Percentiles rank a stretch among this genome's conserved stretches.
Evolutionary conservation across 306 rosid species (phyloP).

Genomic region (Lupinus albus): DNA sequence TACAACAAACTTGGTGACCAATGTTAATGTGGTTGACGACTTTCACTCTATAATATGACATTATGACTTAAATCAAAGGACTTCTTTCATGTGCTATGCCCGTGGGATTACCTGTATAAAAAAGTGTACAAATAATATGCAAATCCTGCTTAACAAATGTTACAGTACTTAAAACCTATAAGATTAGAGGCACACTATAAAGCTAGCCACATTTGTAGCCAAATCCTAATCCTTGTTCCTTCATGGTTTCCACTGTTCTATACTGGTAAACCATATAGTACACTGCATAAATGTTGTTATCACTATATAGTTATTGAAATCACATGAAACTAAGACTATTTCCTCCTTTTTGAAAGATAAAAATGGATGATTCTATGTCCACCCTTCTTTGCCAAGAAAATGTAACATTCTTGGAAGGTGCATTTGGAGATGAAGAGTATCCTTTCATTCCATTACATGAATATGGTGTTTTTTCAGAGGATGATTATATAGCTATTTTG

Average conservation of each 20-base stretch:
- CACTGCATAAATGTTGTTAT: constrained; percentile 20
- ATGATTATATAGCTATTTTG: constrained; percentile 42
- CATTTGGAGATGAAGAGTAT: constrained; percentile 29
- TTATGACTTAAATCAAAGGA: too few species aligned
- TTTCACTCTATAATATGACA: too few species aligned
- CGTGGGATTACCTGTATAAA: too few species aligned
- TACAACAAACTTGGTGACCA: too few species aligned
- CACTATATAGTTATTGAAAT: not conserved
- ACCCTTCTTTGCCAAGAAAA: constrained; percentile 50
- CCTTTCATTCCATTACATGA: constrained; percentile 29
- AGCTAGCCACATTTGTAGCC: constrained; percentile 11
- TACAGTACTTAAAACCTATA: not conserved
- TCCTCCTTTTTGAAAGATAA: not conserved
- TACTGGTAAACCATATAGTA: constrained; percentile 20
- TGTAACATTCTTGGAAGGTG: constrained; percentile 32
- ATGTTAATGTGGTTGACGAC: too few species aligned
- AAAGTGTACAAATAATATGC: not conserved
- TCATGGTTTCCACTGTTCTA: not conserved
- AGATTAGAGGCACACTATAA: not conserved
- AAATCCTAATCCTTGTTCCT: not conserved
- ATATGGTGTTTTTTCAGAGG: constrained; percentile 38
- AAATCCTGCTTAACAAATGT: not conserved
- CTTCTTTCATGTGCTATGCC: too few species aligned
- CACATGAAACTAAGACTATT: not conserved
- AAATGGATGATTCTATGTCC: constrained; percentile 39